Percentiles rank a stretch among this genome's conserved stretches.
Evolutionary conservation across 768 basidiomycete species (phyloP).

Genomic region (Hydnomerulius pinastri): DNA sequence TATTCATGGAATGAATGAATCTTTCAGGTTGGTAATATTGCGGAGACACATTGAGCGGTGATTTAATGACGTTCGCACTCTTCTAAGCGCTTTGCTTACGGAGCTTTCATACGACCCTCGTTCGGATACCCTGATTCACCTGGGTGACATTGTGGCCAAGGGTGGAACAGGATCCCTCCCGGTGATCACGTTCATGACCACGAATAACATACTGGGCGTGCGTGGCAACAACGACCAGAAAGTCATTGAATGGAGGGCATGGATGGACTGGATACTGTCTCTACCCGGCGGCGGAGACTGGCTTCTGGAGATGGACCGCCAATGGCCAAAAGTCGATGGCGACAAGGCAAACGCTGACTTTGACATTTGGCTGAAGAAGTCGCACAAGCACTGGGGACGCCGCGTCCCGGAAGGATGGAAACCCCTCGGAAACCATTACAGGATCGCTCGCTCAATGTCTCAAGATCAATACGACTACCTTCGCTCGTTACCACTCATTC

Average conservation of each 20-base stretch:
- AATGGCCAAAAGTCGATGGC: constrained; percentile 39
- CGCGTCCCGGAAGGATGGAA: constrained; percentile 70
- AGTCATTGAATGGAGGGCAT: constrained; percentile 86
- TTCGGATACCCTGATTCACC: constrained; percentile 73
- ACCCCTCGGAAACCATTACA: constrained; percentile 76
- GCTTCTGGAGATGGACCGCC: constrained; percentile 50
- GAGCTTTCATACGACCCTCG: constrained; percentile 59
- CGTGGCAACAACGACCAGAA: constrained; percentile 95
- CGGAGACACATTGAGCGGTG: not conserved
- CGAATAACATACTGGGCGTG: constrained; percentile 70
- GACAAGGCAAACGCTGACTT: constrained; percentile 25
- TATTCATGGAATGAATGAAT: constrained; percentile 78
- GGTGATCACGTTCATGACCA: constrained; percentile 64
- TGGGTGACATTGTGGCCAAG: constrained; percentile 83
- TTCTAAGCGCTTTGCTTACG: constrained; percentile 57
- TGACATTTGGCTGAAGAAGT: constrained; percentile 42
- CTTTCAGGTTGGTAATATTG: constrained; percentile 56
- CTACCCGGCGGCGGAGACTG: constrained; percentile 49
- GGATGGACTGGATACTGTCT: constrained; percentile 76
- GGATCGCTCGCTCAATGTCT: constrained; percentile 69
- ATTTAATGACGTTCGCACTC: constrained; percentile 6
- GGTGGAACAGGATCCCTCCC: constrained; percentile 57
- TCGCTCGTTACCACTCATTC: constrained; percentile 65
- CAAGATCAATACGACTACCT: constrained; percentile 69
- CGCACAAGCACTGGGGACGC: constrained; percentile 45